Base-by-base conservation (phyloP, 2,329 filamentous ascomycete species). In the Xylariaceae sp. region DNA sequence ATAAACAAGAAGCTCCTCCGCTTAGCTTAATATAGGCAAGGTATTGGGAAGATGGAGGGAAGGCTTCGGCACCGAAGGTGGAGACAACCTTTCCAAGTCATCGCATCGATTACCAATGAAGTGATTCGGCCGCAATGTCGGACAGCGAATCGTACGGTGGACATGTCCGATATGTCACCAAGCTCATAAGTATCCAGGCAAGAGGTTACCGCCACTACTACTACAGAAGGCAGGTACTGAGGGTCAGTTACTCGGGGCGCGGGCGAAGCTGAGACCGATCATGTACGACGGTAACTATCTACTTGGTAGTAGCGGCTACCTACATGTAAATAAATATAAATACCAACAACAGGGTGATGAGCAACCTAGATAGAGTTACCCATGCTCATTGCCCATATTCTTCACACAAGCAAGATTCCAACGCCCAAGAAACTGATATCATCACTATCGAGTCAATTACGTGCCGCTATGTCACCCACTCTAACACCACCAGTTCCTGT, bases 51-150 rank as follows among this genome's bases (percentile, higher is more conserved):
- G n/a, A n/a, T n/a, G n/a, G n/a, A n/a, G n/a, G n/a, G n/a, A n/a
- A n/a, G n/a, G n/a, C n/a, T 24, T 54, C 51, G 51, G 51, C 43
- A 54, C 51, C 51, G 51, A 54, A 21, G 41, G 51, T 54, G 51
- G 51, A 28, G 43, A 37, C 24, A 33, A 2, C 16, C 21, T n/a
- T 23, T 6, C 31, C 23, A 17, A 6, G 31, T 39, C 26, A n/a
- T 9, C 28, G 37, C 26, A 14, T 16, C 16, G 7, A 19, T 19
- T 12, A 12, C 43, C 23, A 34, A 16, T 44, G 43, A 55, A 55
- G 4, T 6, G n/a, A n/a, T 24, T 55, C 44, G 52, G 3, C 52
- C 44, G 52, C 29, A 28, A n/a, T 12, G 7, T 44, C 52, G 52
- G 45, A 43, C 45, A 36, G 36, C 28, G 29, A 28, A 16, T 36